Evolutionary conservation across 2,329 filamentous ascomycete genomes (phyloP), one percentile per base, ranked within the genome.

Genomic region (Xylaria digitata): DNA sequence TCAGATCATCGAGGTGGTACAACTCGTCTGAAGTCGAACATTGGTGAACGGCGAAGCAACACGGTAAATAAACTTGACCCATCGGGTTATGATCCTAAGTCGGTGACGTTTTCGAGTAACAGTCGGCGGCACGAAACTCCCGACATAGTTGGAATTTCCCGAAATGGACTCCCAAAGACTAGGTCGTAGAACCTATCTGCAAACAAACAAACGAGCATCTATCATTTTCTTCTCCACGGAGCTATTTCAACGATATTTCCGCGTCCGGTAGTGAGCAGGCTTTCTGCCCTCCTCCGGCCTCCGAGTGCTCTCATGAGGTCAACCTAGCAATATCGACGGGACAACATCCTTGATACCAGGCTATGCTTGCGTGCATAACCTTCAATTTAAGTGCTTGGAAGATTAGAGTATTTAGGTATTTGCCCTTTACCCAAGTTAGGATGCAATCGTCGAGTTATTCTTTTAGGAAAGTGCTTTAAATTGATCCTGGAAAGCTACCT

Each of bases 1-100:
- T 68, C 62, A 62, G 66, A 65, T 62, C 62, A 68, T 68, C 40
- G 37, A 45, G 9, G 62, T 68, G 48, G 26, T 17, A 65, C 46
- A 62, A 53, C 26, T 15, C 17, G 52, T 19, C 37, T 26, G 8
- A 17, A 54, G 42, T 54, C 23, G 8, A 52, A 49, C 9, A 42
- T 56, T 23, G 21, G 32, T 53, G 34, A 32, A 52, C 15, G 17
- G 4, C 37, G 19, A 7, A 7, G 42, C 26, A 48, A 49, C 11
- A 55, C 8, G 37, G 45, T 34, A 19, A 52, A 57, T 37, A 49
- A n/a, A 42, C 23, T 57, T 21, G 50, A 52, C 37, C 23, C 13
- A 23, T 57, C 49, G 34, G 19, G 19, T 50, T 34, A 55, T 50
- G 50, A 30, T 34, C 34, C n/a, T 11, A 32, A 17, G 48, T 34